A percentile compares a stretch with the other conserved stretches of the same genome.
phyloP scores from a whole-genome alignment of 306 rosid species.

The Acacia confusa region DNA sequence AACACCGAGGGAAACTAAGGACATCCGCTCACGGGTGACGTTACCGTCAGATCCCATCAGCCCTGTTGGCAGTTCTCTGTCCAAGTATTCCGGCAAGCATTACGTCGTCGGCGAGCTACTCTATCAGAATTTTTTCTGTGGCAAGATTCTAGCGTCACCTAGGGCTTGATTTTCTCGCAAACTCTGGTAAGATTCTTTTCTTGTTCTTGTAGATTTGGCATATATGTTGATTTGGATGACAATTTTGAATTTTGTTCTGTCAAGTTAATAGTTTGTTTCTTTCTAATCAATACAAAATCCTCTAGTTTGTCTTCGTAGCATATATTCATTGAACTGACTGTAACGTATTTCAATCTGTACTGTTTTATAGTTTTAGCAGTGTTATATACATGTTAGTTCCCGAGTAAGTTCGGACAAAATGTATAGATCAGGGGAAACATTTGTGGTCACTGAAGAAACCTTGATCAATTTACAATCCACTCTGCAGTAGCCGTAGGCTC shows the following conservation, averaged over 20 bases:
- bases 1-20: neutral
- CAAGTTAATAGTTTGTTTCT: neutral
- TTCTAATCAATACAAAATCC: neutral
- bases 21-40: neutral
- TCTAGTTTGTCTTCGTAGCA: neutral
- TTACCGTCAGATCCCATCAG: neutral
- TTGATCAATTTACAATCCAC: neutral
- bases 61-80: neutral
- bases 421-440: neutral
- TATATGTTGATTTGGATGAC: neutral
- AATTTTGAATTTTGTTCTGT: neutral
- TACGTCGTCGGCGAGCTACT: neutral
- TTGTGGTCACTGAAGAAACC: neutral
- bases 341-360: neutral
- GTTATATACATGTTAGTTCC: neutral
- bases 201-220: neutral
- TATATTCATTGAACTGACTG: neutral
- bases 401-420: neutral
- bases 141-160: neutral
- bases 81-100: neutral
- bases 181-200: neutral
- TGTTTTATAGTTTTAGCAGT: neutral
- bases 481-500: neutral
- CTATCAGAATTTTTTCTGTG: neutral
- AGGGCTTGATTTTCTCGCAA: neutral